These are phyloP conservation scores for Paramecium octaurelia DNA, from an alignment of 73 alveolate species.

Conservation along the genomic window DNA sequence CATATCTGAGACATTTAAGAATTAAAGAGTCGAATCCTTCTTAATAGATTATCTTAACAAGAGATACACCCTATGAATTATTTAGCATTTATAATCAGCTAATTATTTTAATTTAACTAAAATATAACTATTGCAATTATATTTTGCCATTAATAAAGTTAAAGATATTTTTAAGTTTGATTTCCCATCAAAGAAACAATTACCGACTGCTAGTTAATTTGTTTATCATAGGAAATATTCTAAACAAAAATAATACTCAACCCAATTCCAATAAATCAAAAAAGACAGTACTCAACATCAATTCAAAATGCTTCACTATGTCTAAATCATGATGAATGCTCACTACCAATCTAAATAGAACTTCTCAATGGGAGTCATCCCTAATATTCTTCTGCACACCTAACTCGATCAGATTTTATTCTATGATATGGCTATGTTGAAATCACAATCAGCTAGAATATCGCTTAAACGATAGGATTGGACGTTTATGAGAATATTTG, in stretches of 20 bases:
- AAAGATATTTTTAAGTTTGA: background rate
- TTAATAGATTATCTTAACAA: background rate
- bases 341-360: constrained; percentile 23
- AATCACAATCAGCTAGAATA: background rate
- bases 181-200: background rate
- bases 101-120: background rate
- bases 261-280: background rate
- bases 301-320: background rate
- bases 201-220: background rate
- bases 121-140: background rate
- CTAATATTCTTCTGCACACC: background rate
- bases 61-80: background rate
- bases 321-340: background rate
- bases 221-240: background rate
- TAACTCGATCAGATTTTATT: background rate
- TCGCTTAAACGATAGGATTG: background rate
- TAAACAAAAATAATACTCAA: background rate
- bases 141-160: background rate
- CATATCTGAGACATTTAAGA: background rate
- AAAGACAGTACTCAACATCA: background rate
- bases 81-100: background rate
- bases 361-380: background rate
- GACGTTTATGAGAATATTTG: background rate
- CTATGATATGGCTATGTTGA: background rate
- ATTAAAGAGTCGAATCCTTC: background rate